Conservation (phyloP, 306 rosid species). For the Adenanthera pavonina region DNA sequence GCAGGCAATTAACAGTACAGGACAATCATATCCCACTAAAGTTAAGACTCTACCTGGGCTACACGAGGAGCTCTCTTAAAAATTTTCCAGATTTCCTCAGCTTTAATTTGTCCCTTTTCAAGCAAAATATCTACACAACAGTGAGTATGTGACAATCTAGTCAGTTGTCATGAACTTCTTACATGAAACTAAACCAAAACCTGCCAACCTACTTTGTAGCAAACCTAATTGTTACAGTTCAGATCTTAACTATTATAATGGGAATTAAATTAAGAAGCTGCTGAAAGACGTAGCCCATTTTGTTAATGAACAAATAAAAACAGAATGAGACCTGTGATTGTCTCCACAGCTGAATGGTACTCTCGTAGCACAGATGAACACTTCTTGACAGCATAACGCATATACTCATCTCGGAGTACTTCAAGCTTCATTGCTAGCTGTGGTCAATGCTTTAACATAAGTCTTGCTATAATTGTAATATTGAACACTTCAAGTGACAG, state of each 20-base stretch:
- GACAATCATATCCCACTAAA: conserved; percentile 31
- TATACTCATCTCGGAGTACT: conserved; percentile 91
- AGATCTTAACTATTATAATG: conserved; percentile 21
- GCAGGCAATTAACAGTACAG: conserved; percentile 18
- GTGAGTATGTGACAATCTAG: conserved; percentile 30
- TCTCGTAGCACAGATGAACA: conserved; percentile 76
- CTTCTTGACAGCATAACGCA: conserved; percentile 87
- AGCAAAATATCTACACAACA: conserved; percentile 84
- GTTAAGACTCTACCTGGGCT: conserved; percentile 68
- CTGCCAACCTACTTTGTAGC: conserved; percentile 12
- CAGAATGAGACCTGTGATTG: conserved; percentile 79
- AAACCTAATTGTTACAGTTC: conserved; percentile 21
- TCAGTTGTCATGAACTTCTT: conserved; percentile 22
- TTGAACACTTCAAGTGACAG: conserved; percentile 29
- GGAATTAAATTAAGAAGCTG: conserved; percentile 32
- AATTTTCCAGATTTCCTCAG: conserved; percentile 86
- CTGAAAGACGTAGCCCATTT: conserved; percentile 25
- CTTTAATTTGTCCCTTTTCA: conserved; percentile 75
- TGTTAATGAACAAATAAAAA: conserved; percentile 38
- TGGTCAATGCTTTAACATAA: conserved; percentile 42
- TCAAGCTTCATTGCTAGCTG: conserved; percentile 95
- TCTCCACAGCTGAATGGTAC: conserved; percentile 81
- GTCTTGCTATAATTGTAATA: conserved; percentile 35
- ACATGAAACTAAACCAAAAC: conserved; percentile 20
- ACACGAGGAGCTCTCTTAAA: conserved; percentile 67